Evolutionary conservation across 1,139 yeast genomes (phyloP), one percentile per base, ranked within the genome.

Genomic region (Pichia sp.): DNA sequence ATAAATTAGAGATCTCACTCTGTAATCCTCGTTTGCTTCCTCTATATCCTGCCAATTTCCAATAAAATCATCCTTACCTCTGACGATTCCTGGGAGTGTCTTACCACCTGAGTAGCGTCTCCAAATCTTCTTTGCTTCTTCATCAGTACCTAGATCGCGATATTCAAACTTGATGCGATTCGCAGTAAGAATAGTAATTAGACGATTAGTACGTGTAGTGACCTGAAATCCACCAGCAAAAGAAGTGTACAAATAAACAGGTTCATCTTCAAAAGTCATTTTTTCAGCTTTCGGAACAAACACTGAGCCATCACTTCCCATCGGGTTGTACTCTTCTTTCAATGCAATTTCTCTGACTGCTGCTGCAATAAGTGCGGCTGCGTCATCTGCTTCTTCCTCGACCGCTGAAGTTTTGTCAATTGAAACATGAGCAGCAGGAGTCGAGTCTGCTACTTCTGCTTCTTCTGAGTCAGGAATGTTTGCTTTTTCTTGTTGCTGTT

Each of bases 191-290:
- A 91, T 88, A 1, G 90, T 85, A 18, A 79, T 79, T 53, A 93
- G 73, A 53, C 93, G 74, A 66, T 87, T 88, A 39, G 96, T 89
- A 60, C 93, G 75, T n/a, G 85, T 79, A 62, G 85, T 81, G 66
- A 90, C 79, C 65, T 87, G 91, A 76, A 85, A 85, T 1, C 95
- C 96, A 31, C 96, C 95, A 0, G 96, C 95, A 51, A 90, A 74
- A 0, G 98, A 91, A 0, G 97, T 88, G 71, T 76, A 90, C 31
- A 91, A 68, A 66, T 83, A 87, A 30, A 88, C 82, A 4, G 93
- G 89, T 60, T 79, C 75, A 58, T 69, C 61, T 64, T 71, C 67
- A 53, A 66, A 67, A 4, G 71, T 68, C 63, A 74, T 61, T 45
- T 65, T 66, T 5, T 55, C 48, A 5, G 55, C 62, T 47, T 65